These are phyloP conservation scores for Trichosporon sp. DNA, from an alignment of 1,284 basidiomycete genomes.

Conservation along the genomic window DNA sequence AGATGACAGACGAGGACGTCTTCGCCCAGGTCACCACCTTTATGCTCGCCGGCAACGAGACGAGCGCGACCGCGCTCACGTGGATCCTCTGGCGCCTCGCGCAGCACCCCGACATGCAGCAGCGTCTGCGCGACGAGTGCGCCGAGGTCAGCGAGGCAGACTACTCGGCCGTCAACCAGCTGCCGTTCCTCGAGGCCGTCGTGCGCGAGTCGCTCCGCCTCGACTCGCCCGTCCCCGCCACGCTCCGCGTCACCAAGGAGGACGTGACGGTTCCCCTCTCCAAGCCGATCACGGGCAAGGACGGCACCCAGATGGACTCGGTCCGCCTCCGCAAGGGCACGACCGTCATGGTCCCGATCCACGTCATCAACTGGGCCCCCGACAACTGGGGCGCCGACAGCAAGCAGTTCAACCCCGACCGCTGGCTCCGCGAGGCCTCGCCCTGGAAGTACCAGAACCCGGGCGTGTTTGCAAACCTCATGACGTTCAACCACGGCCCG, in stretches of 20 bases:
- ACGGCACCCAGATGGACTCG: conserved; percentile 47
- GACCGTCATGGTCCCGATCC: conserved; percentile 44
- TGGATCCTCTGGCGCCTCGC: conserved; percentile 72
- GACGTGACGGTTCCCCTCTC: conserved; percentile 62
- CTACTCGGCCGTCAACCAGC: conserved; percentile 50
- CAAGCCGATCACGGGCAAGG: conserved; percentile 43
- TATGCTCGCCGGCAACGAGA: conserved; percentile 64
- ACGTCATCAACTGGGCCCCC: conserved; percentile 59
- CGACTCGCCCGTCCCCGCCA: conserved; percentile 61
- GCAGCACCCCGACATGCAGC: conserved; percentile 56
- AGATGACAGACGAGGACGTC: conserved; percentile 63
- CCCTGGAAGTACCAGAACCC: conserved; percentile 50
- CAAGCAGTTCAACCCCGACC: conserved; percentile 54
- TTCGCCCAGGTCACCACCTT: conserved; percentile 73
- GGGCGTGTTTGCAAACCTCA: conserved; percentile 60
- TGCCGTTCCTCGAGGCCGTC: conserved; percentile 61
- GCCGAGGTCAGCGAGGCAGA: conserved; percentile 42
- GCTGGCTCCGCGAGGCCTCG: conserved; percentile 34
- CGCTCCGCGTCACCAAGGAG: conserved; percentile 58
- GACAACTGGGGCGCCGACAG: conserved; percentile 68
- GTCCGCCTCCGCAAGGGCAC: conserved; percentile 40
- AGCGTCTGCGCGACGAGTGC: conserved; percentile 56
- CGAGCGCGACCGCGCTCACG: conserved; percentile 64
- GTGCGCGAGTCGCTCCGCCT: conserved; percentile 65
- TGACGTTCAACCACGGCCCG: conserved; percentile 66